Base-by-base conservation (phyloP, 306 rosid species). In the Hippophae tibetana region DNA sequence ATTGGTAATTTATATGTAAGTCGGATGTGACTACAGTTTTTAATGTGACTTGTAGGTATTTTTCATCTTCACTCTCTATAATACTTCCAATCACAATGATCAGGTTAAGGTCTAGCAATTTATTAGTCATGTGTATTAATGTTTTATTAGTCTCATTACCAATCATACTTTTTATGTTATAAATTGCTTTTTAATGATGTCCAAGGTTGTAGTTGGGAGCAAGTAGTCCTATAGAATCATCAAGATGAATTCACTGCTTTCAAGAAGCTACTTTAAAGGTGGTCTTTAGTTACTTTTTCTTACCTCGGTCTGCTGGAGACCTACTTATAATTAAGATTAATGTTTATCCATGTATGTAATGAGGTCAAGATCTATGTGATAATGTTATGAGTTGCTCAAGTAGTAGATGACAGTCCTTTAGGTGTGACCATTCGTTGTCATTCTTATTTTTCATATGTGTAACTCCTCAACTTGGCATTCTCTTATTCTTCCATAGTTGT, bases 181-280 rank as follows among this genome's bases (percentile, higher is more conserved):
- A 18, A 27, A 5, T 26, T 10, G 14, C 52, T 13, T 52, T 11
- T n/a, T 27, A 56, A 3, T 44, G 31, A 12, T 25, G 44, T 51
- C 47, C 42, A 14, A 42, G 54, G 48, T 60, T 49, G 4, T 57
- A 72, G 77, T 56, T 72, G 68, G 77, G 77, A 60, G 77, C 77
- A 61, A 66, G 77, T 59, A 66, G 72, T 61, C 77, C 77, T 48
- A 68, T 66, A 47, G 77, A 66, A 72, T 72, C 77, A 9, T 72
- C 77, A 31, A 55, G 60, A 64, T 72, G 77, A 72, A 72, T 72
- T 57, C 77, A 60, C 54, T 72, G 68, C 63, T 72, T 72, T 60
- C 77, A 72, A 38, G 77, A 72, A 52, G 42, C 60, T n/a, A 52
- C 72, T 68, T 26, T 59, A 53, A 41, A 74, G 72, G 70, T 73